These are phyloP conservation scores for Trametes punicea DNA, from an alignment of 768 basidiomycete genomes.

Conservation along the genomic window DNA sequence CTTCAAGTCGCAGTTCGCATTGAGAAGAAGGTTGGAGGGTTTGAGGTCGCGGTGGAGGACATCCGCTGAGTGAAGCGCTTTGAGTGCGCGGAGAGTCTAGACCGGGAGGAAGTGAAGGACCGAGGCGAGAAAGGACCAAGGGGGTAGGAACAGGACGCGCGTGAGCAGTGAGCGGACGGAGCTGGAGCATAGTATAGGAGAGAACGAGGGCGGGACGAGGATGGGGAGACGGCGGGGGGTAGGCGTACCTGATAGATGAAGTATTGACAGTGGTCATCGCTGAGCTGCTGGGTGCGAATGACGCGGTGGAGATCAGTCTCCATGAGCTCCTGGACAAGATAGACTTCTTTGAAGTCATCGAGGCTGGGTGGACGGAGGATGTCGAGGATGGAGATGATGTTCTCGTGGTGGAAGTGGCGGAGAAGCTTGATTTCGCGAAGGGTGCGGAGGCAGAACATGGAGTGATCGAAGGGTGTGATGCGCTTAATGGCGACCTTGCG, in stretches of 20 bases:
- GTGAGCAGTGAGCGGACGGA: too few relatives aligned
- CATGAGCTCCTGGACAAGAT: slow-evolving; percentile 73
- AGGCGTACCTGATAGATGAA: slow-evolving; percentile 86
- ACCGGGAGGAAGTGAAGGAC: not conserved
- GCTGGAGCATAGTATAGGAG: too few relatives aligned
- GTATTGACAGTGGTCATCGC: slow-evolving; percentile 95
- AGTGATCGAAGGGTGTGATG: slow-evolving; percentile 92
- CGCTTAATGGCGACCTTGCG: slow-evolving; percentile 97
- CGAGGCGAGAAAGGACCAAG: not conserved
- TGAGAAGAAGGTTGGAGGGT: slow-evolving; percentile 91
- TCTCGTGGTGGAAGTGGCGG: slow-evolving; percentile 79
- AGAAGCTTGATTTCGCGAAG: slow-evolving; percentile 93
- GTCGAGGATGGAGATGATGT: slow-evolving; percentile 95
- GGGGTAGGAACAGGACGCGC: not conserved
- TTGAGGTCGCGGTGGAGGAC: slow-evolving; percentile 96
- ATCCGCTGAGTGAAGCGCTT: slow-evolving; percentile 92
- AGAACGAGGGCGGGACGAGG: too few relatives aligned
- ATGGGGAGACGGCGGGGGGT: slow-evolving; percentile 13
- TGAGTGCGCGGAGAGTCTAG: slow-evolving; percentile 86
- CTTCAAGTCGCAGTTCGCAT: slow-evolving; percentile 96
- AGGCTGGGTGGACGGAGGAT: slow-evolving; percentile 76
- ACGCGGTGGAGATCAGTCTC: slow-evolving; percentile 97
- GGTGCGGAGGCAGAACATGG: slow-evolving; percentile 92
- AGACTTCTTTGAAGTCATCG: slow-evolving; percentile 83
- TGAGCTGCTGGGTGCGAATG: slow-evolving; percentile 89